Conservation (phyloP, 805 yeast genomes). For the Nakazawaea ambrosiae region DNA sequence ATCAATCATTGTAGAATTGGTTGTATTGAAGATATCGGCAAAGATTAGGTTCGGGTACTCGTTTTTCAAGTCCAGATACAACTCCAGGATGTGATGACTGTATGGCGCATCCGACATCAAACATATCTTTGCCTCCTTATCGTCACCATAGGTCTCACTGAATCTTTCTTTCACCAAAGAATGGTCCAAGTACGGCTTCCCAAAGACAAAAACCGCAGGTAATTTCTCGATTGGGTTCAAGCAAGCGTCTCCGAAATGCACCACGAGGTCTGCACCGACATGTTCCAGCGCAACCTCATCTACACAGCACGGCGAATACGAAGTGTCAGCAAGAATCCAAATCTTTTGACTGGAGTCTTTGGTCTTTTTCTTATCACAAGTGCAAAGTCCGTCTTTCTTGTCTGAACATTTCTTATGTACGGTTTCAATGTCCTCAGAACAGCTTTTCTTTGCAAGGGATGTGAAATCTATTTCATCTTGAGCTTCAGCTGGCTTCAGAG, state of each 20-base stretch:
- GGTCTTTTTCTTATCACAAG: constrained; percentile 21
- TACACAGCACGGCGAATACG: constrained; percentile 91
- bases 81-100: constrained; percentile 32
- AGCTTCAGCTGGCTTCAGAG: no score
- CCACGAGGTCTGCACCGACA: constrained; percentile 73
- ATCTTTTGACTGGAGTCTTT: constrained; percentile 25
- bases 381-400: constrained; percentile 16
- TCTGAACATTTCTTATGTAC: constrained; percentile 7
- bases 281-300: constrained; percentile 97
- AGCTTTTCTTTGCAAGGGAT: constrained; percentile 13
- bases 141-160: constrained; percentile 31
- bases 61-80: constrained; percentile 28
- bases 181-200: constrained; percentile 51
- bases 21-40: constrained; percentile 32
- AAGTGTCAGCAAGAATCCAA: constrained; percentile 91
- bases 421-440: constrained; percentile 18
- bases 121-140: constrained; percentile 37
- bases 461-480: constrained; percentile 1
- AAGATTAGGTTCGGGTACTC: constrained; percentile 29
- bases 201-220: constrained; percentile 77
- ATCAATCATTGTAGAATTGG: constrained; percentile 16
- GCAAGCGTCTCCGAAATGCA: constrained; percentile 95
- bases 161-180: constrained; percentile 33
- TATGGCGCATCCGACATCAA: constrained; percentile 75
- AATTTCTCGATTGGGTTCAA: constrained; percentile 67